A percentile compares a stretch with the other conserved stretches of the same genome.
These are phyloP conservation scores for Cymodocea nodosa DNA, from an alignment of 116 monocot species.

Conservation along the genomic window DNA sequence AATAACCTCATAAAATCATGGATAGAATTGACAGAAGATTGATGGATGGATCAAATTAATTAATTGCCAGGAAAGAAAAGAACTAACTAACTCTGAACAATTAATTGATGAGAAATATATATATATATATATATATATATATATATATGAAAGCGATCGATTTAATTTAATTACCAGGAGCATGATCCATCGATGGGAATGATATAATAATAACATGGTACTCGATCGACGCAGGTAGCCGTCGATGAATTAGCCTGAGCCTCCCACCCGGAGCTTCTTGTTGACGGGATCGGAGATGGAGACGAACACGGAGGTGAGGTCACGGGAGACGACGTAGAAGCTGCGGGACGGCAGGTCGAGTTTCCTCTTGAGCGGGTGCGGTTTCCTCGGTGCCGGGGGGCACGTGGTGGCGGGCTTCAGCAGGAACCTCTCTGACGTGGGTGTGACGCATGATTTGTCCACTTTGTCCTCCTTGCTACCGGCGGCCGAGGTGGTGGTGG, in stretches of 20 bases:
- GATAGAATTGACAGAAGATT: too few relatives aligned
- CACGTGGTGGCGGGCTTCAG: constrained; percentile 14
- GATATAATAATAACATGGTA: too few relatives aligned
- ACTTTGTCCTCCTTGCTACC: background rate
- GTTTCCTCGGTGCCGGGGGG: constrained; percentile 29
- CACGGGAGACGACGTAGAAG: constrained; percentile 8
- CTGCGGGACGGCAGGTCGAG: background rate
- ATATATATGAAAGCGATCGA: too few relatives aligned
- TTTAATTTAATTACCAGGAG: too few relatives aligned
- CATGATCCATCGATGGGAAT: too few relatives aligned
- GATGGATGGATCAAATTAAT: too few relatives aligned
- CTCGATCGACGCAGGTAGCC: too few relatives aligned
- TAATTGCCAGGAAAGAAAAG: too few relatives aligned
- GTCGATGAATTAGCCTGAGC: background rate
- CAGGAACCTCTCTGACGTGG: constrained; percentile 13
- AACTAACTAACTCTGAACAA: too few relatives aligned
- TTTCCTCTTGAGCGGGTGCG: constrained; percentile 9
- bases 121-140: too few relatives aligned
- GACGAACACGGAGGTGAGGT: constrained; percentile 14
- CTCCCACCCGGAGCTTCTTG: constrained; percentile 5
- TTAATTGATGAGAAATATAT: too few relatives aligned
- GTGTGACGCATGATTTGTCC: constrained; percentile 8
- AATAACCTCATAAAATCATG: too few relatives aligned
- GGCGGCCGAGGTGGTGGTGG: background rate
- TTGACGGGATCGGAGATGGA: constrained; percentile 3